Base-by-base conservation (phyloP, 805 yeast species). In the Teunomyces panamensis region DNA sequence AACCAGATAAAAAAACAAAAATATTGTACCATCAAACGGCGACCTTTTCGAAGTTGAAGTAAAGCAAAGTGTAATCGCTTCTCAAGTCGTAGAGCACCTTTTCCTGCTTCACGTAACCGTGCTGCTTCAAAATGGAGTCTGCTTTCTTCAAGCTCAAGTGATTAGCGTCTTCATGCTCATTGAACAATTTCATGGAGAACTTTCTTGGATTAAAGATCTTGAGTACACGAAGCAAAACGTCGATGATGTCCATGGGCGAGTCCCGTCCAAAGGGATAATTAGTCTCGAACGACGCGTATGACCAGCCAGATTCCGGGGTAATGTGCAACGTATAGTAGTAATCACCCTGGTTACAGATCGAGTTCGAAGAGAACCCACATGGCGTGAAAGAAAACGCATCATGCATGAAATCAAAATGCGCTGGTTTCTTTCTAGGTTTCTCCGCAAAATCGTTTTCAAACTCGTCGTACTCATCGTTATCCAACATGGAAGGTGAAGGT, bases 271-370 rank as follows among this genome's bases (percentile, higher is more conserved):
- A 73, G 6, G 86, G 84, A 35, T 83, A 88, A 64, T 89, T 92
- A 16, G 97, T 83, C 64, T 94, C 98, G 65, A 94, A 94, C 8
- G 96, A 87, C 4, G 98, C 98, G 67, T 92, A 92, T 4, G 97
- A 89, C 89, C 95, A 92, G 32, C 92, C 96, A 17, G 74, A 64
- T 63, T 94, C 98, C 0, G 98, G 98, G 0, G 99, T 94, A 36
- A 94, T 87, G 63, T 94, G 98, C 49, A 91, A 74, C 7, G 97
- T 92, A 62, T 86, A 87, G 60, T 81, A 81, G 56, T 78, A 75
- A 16, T 67, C 68, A 8, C 65, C 73, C 16, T 54, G 49, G 36
- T 75, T 79, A 39, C 86, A 64, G 33, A 91, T 73, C 14, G 95
- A 84, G 65, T 92, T 92, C 39, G 97, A 88, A 2, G 97, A 89